Conservation (phyloP, 192 early-diverging fungal genomes). For the Coemansia aciculifera region DNA sequence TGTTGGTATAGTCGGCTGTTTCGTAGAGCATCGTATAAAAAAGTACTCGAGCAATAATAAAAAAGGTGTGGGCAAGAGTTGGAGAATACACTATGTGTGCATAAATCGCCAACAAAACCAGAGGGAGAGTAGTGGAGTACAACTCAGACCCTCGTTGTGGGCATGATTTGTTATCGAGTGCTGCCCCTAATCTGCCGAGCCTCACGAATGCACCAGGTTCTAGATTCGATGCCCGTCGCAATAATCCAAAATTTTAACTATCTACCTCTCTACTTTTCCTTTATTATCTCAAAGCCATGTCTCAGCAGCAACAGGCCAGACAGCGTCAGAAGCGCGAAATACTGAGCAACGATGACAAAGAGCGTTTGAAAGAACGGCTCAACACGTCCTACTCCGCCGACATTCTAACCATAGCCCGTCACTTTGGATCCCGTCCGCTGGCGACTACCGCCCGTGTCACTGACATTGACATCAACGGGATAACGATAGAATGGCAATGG, state of each 20-base stretch:
- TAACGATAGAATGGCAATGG: slow-evolving; percentile 41
- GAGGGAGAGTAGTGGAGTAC: too few relatives aligned
- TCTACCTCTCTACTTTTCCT: too few relatives aligned
- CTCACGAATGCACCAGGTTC: not conserved
- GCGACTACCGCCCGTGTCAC: slow-evolving; percentile 13
- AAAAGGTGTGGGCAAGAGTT: too few relatives aligned
- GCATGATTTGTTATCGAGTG: too few relatives aligned
- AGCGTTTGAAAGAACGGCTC: slow-evolving; percentile 21
- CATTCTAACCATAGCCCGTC: slow-evolving; percentile 23
- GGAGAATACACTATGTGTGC: too few relatives aligned
- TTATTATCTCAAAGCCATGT: not conserved
- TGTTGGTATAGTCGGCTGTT: too few relatives aligned
- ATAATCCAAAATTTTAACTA: too few relatives aligned
- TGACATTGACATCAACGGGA: slow-evolving; percentile 31
- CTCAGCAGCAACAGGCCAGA: slow-evolving; percentile 10
- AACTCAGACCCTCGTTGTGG: too few relatives aligned
- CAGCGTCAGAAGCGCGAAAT: slow-evolving; percentile 7
- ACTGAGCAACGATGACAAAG: slow-evolving; percentile 12
- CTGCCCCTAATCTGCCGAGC: not conserved
- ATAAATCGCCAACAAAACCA: too few relatives aligned
- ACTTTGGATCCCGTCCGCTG: slow-evolving; percentile 28
- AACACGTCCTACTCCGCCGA: slow-evolving; percentile 27
- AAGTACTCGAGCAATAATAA: too few relatives aligned
- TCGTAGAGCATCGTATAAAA: too few relatives aligned
- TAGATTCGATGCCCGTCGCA: not conserved